phyloP scores from a whole-genome alignment of 164 flowering plant species.

The Sedum album region DNA sequence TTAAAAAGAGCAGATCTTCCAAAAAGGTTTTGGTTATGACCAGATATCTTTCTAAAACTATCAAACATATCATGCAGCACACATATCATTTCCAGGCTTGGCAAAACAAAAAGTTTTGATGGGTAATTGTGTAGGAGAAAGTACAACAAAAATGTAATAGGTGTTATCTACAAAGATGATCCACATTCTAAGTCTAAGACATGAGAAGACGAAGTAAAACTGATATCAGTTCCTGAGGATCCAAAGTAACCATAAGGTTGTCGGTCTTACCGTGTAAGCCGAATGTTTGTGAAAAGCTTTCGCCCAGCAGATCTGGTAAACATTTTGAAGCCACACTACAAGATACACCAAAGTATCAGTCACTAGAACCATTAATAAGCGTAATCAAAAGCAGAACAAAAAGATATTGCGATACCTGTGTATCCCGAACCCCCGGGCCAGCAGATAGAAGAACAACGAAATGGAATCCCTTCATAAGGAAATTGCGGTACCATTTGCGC shows the following conservation, averaged over 20 bases:
- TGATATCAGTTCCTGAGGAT: too few species aligned
- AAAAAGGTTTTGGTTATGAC: too few species aligned
- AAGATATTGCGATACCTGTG: constrained; percentile 50
- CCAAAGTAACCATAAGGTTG: background rate
- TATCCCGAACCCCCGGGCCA: constrained; percentile 91
- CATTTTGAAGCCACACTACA: constrained; percentile 97
- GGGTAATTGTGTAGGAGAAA: too few species aligned
- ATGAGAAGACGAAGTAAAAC: too few species aligned
- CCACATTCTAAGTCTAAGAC: too few species aligned
- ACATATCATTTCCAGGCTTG: too few species aligned
- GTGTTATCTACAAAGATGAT: too few species aligned
- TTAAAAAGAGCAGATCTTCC: too few species aligned
- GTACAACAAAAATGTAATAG: too few species aligned
- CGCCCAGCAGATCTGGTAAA: constrained; percentile 90
- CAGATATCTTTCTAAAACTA: too few species aligned
- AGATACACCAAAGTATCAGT: constrained; percentile 13
- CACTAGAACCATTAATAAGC: background rate
- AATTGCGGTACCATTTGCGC: constrained; percentile 94
- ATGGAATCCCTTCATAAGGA: constrained; percentile 97
- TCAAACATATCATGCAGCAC: too few species aligned
- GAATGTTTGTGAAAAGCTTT: constrained; percentile 81
- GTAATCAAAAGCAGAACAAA: background rate
- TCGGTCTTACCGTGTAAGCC: constrained; percentile 57
- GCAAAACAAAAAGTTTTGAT: too few species aligned
- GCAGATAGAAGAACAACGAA: constrained; percentile 80